Conservation (phyloP, 2,329 filamentous ascomycete species). For the Fusarium lyarnte region DNA sequence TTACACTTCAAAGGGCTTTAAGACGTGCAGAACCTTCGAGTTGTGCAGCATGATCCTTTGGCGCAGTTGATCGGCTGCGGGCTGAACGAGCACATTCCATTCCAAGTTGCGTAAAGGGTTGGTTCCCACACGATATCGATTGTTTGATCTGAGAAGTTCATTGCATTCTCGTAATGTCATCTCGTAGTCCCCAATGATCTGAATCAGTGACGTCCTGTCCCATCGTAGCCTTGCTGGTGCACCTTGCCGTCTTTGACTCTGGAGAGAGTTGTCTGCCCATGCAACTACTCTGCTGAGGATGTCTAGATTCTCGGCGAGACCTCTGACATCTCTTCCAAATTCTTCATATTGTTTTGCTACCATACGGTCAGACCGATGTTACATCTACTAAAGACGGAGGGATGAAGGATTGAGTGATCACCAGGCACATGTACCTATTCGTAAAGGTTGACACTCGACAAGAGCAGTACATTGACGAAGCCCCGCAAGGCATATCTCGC, state of each 20-base stretch:
- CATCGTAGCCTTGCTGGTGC: conserved; percentile 34
- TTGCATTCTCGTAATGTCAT: conserved; percentile 47
- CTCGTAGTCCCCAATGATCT: conserved; percentile 48
- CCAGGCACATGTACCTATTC: not conserved
- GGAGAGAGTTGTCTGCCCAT: conserved; percentile 43
- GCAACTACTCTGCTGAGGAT: conserved; percentile 44
- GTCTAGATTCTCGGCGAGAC: conserved; percentile 46
- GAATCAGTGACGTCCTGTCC: conserved; percentile 36
- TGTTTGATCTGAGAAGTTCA: conserved; percentile 44
- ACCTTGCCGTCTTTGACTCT: conserved; percentile 36
- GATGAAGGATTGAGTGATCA: not conserved
- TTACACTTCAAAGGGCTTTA: conserved; percentile 52
- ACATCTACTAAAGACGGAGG: not conserved
- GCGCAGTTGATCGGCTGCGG: conserved; percentile 46
- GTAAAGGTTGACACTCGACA: not conserved
- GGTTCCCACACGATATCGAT: conserved; percentile 40
- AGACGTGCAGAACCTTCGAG: conserved; percentile 46
- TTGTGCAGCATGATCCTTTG: conserved; percentile 48
- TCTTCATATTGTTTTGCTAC: conserved; percentile 47
- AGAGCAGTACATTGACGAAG: conserved; percentile 8
- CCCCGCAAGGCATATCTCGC: conserved; percentile 26
- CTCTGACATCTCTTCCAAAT: conserved; percentile 46
- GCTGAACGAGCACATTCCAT: conserved; percentile 50
- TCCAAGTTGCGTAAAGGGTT: conserved; percentile 47
- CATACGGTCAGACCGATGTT: conserved; percentile 3